Base-by-base conservation (phyloP, 129 eudicot species). In the Flaveria trinervia region DNA sequence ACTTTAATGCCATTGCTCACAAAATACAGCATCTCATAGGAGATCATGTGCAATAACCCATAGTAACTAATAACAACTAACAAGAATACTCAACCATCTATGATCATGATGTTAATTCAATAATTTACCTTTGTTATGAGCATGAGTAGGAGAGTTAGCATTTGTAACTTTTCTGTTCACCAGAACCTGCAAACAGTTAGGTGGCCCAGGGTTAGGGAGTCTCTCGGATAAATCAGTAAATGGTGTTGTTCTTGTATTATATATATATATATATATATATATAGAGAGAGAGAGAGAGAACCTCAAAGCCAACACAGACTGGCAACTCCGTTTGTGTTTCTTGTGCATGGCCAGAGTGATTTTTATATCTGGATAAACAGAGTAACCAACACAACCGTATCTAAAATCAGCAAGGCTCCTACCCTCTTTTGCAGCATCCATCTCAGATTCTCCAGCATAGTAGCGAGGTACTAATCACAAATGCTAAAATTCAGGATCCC, bases 341-440 rank as follows among this genome's bases (percentile, higher is more conserved):
- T 75, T 86, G 85, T 30, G 65, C 84, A 67, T 85, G 72, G 15
- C 62, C 72, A 44, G 68, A 7, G 14, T 76, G 78, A 52, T 71
- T 76, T 82, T 91, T 64, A 71, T 68, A 81, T 91, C 96, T 1
- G 87, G 26, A 83, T 91, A 91, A 74, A 89, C 86, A n/a, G 99
- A 95, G 80, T 91, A 95, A 80, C 99, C 99, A 78, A 85, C 85
- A 67, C 99, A 95, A 67, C 88, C 93, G 44, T 95, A 95, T 77
- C 79, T 86, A 80, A 91, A 95, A 80, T 95, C 99, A 20, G 83
- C 68, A 62, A 91, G 90, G 73, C 82, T 89, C 81, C 92, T 85
- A 52, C 89, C 97, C 80, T 86, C 86, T 80, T 89, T 89, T 33
- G 96, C 79, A 83, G 97, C 96, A 80, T 95, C 92, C 75, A 80